These are phyloP conservation scores for Sarocladiaceae sp. DNA, from an alignment of 2,329 filamentous ascomycete genomes.

Conservation along the genomic window DNA sequence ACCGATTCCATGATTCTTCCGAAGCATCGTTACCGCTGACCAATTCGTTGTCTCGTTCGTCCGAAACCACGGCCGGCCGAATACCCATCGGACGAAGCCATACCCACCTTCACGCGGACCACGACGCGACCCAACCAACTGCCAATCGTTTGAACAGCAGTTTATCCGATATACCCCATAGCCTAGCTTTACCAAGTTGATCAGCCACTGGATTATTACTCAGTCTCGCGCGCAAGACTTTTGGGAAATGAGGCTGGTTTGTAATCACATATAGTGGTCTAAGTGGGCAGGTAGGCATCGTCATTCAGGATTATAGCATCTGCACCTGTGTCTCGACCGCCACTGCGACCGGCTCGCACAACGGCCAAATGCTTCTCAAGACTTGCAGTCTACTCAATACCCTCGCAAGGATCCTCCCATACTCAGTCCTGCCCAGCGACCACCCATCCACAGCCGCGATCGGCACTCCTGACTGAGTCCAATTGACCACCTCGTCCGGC, in stretches of 20 bases:
- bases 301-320: background rate
- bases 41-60: background rate
- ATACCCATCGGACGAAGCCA: too few species aligned
- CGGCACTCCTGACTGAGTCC: background rate
- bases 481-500: background rate
- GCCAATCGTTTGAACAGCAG: too few species aligned
- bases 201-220: too few species aligned
- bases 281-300: too few species aligned
- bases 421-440: background rate
- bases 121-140: too few species aligned
- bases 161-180: too few species aligned
- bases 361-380: background rate
- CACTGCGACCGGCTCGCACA: constrained; percentile 2
- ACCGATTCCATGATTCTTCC: background rate
- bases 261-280: too few species aligned
- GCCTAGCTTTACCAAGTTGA: too few species aligned
- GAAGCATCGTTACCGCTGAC: background rate
- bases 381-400: background rate
- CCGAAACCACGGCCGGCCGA: too few species aligned
- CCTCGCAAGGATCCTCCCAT: background rate
- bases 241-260: too few species aligned
- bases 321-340: background rate
- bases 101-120: background rate
- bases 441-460: background rate
- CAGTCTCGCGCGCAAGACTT: too few species aligned